A percentile compares a stretch with the other conserved stretches of the same genome.
These are phyloP conservation scores for Ophiosphaerella herpotricha DNA, from an alignment of 2,329 filamentous ascomycete species.

Conservation along the genomic window DNA sequence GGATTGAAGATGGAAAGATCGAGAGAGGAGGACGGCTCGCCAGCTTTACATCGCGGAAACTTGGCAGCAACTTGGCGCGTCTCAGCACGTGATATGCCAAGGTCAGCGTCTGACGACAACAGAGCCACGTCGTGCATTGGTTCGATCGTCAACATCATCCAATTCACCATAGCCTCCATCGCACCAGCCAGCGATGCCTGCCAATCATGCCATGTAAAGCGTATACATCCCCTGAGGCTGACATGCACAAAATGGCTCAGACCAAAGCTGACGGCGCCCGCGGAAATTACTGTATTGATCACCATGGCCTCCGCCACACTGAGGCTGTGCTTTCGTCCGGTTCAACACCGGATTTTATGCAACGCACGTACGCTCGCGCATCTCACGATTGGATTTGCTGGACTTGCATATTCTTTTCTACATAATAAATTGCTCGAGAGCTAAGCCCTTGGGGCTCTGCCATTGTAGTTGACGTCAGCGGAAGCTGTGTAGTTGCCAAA, in stretches of 20 bases:
- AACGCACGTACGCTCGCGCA: neutral
- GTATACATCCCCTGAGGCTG: no score
- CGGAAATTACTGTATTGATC: neutral
- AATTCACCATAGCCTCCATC: no score
- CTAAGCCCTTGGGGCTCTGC: conserved; percentile 22
- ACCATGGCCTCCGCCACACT: conserved; percentile 3
- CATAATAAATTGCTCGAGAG: no score
- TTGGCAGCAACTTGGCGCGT: conserved; percentile 1
- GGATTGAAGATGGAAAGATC: neutral
- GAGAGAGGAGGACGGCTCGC: neutral
- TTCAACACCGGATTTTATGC: neutral
- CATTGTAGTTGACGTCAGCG: conserved; percentile 34
- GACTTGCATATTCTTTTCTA: neutral
- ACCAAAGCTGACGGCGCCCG: neutral
- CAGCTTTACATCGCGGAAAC: neutral
- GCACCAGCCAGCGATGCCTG: no score
- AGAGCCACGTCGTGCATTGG: neutral
- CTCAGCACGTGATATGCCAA: neutral
- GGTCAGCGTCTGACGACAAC: neutral
- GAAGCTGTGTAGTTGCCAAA: conserved; percentile 34
- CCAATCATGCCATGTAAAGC: no score
- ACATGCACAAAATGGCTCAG: no score
- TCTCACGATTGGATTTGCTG: neutral
- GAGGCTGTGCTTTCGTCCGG: conserved; percentile 2
- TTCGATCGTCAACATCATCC: neutral